A percentile compares a stretch with the other conserved stretches of the same genome.
These are phyloP conservation scores for Aureobasidium uvarum DNA, from an alignment of 2,329 filamentous ascomycete genomes.

Conservation along the genomic window DNA sequence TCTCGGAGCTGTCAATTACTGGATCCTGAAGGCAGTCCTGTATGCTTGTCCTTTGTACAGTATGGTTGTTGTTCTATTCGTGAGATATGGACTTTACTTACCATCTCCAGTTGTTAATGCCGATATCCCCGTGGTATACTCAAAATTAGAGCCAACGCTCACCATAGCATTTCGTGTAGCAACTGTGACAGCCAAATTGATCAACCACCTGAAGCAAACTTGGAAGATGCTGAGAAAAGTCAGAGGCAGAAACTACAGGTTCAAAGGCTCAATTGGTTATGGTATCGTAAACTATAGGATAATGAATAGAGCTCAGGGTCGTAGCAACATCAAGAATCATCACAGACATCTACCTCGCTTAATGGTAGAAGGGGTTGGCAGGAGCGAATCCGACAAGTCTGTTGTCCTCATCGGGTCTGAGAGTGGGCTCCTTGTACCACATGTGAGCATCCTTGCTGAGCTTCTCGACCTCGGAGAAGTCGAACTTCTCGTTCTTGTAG, in stretches of 20 bases:
- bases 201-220: not conserved
- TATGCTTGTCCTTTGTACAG: not conserved
- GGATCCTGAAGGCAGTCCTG: not conserved
- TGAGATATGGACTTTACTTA: not conserved
- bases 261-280: not conserved
- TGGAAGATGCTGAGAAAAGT: too few relatives aligned
- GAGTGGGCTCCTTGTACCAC: constrained; percentile 50
- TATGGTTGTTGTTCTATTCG: too few relatives aligned
- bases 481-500: constrained; percentile 46
- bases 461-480: constrained; percentile 48
- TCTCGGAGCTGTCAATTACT: not conserved
- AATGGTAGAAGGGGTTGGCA: constrained; percentile 23
- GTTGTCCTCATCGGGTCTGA: constrained; percentile 43
- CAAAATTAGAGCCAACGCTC: not conserved
- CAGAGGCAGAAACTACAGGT: not conserved
- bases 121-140: not conserved
- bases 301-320: not conserved
- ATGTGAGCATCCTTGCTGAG: constrained; percentile 47
- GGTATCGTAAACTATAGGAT: constrained; percentile 9
- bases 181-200: not conserved
- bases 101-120: not conserved
- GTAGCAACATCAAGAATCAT: not conserved
- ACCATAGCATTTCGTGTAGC: not conserved
- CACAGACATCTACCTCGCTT: not conserved
- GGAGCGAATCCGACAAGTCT: constrained; percentile 42